Percentiles rank a stretch among this genome's conserved stretches.
Evolutionary conservation across 331 rosid genomes (phyloP).

Genomic region (Stylosanthes scabra): DNA sequence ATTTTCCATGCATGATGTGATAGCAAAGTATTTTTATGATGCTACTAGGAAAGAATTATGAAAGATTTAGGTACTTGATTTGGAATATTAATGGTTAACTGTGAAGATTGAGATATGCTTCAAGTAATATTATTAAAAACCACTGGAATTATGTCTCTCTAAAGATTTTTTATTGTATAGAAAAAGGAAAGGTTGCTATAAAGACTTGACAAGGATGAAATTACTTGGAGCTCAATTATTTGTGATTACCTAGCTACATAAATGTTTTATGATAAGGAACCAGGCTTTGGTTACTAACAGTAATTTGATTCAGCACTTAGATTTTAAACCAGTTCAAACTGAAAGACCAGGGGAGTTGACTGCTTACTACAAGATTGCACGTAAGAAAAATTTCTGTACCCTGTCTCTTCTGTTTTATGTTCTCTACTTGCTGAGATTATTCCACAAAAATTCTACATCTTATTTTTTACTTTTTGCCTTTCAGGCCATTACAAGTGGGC

Average conservation of each 20-base stretch:
- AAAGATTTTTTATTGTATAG: no score
- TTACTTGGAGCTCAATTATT: constrained; percentile 32
- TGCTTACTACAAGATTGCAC: constrained; percentile 96
- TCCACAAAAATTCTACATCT: constrained; percentile 35
- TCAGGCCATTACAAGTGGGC: constrained; percentile 99
- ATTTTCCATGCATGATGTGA: not conserved
- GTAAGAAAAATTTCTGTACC: constrained; percentile 49
- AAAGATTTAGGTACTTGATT: not conserved
- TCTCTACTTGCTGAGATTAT: constrained; percentile 29
- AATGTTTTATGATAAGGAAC: constrained; percentile 21
- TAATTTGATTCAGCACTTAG: constrained; percentile 82
- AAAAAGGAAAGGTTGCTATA: not conserved
- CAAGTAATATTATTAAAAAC: not conserved
- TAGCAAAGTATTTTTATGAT: not conserved
- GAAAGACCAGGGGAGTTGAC: constrained; percentile 88
- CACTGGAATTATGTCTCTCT: not conserved
- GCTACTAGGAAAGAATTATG: not conserved
- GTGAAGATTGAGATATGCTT: not conserved
- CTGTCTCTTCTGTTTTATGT: constrained; percentile 1
- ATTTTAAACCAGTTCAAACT: constrained; percentile 66
- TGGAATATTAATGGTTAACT: not conserved
- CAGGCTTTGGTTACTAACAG: constrained; percentile 36
- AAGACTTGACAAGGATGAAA: constrained; percentile 12
- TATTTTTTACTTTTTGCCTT: constrained; percentile 31
- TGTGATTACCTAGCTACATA: constrained; percentile 20